Conservation (phyloP, 139 green algal species). For the Penium margaritaceum region DNA sequence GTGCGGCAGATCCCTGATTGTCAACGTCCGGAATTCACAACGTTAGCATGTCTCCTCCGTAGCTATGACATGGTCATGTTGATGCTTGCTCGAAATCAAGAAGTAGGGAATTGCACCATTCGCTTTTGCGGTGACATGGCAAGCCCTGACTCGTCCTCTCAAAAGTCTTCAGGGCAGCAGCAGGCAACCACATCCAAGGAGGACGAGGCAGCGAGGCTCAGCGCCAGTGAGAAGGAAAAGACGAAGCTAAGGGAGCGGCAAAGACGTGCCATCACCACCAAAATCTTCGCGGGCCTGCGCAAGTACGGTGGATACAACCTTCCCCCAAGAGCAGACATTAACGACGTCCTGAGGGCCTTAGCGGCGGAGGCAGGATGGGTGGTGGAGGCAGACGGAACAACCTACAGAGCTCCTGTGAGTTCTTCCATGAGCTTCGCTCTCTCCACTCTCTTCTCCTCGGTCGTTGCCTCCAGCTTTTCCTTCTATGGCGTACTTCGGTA, state of each 20-base stretch:
- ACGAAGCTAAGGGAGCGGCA: slow-evolving; percentile 40
- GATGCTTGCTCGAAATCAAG: no score
- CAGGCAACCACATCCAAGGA: no score
- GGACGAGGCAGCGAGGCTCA: no score
- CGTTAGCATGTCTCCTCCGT: no score
- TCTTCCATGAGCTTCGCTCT: neutral
- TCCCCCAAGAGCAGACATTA: slow-evolving; percentile 35
- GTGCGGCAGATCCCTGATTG: no score
- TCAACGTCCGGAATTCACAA: no score
- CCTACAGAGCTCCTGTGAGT: slow-evolving; percentile 25
- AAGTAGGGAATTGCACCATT: no score
- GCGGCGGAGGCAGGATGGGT: slow-evolving; percentile 35
- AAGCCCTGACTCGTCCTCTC: no score
- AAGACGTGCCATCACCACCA: slow-evolving; percentile 36
- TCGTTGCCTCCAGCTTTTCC: neutral
- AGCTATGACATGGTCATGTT: no score
- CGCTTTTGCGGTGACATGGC: no score
- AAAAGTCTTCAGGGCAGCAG: no score
- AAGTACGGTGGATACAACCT: slow-evolving; percentile 43
- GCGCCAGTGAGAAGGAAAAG: slow-evolving; percentile 43
- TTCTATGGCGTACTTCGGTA: no score
- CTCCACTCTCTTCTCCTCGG: neutral
- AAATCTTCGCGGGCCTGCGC: slow-evolving; percentile 39
- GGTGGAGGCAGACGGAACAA: slow-evolving; percentile 33
- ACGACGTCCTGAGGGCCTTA: slow-evolving; percentile 30